A percentile compares a stretch with the other conserved stretches of the same genome.
These are phyloP conservation scores for Scedosporium apiospermum DNA, from an alignment of 2,329 filamentous ascomycete species.

Conservation along the genomic window DNA sequence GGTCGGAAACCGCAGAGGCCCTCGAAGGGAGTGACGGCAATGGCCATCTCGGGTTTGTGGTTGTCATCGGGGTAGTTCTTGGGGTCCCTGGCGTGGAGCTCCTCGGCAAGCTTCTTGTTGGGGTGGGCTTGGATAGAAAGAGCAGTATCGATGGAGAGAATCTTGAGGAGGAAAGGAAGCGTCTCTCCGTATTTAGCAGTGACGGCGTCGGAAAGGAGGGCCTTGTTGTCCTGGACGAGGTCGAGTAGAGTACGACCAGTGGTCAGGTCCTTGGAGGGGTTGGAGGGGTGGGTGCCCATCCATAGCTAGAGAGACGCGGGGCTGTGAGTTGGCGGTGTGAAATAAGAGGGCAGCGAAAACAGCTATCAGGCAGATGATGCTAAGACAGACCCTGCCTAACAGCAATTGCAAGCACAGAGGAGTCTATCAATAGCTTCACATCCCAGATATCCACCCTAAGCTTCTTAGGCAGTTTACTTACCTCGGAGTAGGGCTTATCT, in stretches of 20 bases:
- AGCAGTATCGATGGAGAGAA: conserved; percentile 90
- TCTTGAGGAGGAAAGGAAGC: conserved; percentile 95
- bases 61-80: conserved; percentile 99
- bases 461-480: conserved; percentile 24
- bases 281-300: conserved; percentile 98
- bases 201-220: conserved; percentile 66
- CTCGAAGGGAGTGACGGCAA: conserved; percentile 92
- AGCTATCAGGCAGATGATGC: neutral
- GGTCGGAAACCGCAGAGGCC: conserved; percentile 94
- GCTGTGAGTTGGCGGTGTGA: neutral
- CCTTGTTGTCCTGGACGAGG: conserved; percentile 76
- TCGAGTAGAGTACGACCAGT: conserved; percentile 83
- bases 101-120: conserved; percentile 83
- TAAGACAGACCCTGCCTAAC: neutral
- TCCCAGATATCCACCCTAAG: neutral
- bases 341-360: conserved; percentile 11
- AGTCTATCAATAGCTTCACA: neutral
- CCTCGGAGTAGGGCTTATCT: conserved; percentile 92
- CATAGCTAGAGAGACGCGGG: conserved; percentile 56
- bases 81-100: conserved; percentile 74
- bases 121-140: conserved; percentile 95
- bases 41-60: conserved; percentile 99
- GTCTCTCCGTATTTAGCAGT: conserved; percentile 67
- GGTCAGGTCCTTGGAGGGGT: conserved; percentile 80
- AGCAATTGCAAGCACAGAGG: neutral